These are phyloP conservation scores for Agarophyton chilense DNA, from an alignment of 23 red algal genomes.

Conservation along the genomic window DNA sequence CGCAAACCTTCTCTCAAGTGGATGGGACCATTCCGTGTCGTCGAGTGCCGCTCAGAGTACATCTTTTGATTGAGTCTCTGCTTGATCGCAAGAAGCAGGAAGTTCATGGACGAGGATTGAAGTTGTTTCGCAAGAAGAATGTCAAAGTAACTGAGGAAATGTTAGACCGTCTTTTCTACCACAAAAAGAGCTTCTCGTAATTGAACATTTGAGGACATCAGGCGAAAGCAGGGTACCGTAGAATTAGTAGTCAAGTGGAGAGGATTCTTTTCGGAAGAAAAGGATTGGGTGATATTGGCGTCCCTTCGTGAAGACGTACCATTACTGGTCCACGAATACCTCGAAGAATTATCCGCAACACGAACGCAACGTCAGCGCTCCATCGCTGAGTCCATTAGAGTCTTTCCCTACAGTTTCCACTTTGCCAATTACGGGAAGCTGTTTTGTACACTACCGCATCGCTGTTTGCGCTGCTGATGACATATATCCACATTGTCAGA, in stretches of 20 bases:
- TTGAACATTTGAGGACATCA: slow-evolving; percentile 13
- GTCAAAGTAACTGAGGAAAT: slow-evolving; percentile 20
- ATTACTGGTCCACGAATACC: background rate
- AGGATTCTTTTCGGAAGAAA: too few species aligned
- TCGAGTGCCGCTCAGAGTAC: background rate
- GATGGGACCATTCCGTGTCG: background rate
- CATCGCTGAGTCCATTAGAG: too few species aligned
- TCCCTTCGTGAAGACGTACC: slow-evolving; percentile 10
- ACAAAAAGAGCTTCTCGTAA: slow-evolving; percentile 4
- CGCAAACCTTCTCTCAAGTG: slow-evolving; percentile 18
- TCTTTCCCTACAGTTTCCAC: too few species aligned
- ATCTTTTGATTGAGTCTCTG: slow-evolving; percentile 22
- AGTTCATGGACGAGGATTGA: slow-evolving; percentile 2
- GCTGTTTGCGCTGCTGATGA: too few species aligned
- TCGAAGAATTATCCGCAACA: background rate
- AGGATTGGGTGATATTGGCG: background rate
- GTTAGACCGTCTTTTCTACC: background rate
- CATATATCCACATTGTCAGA: too few species aligned
- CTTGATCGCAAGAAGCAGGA: background rate
- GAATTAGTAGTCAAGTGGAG: slow-evolving; percentile 31
- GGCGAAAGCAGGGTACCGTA: background rate
- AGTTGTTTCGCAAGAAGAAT: slow-evolving; percentile 46
- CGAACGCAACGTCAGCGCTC: background rate
- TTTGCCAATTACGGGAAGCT: too few species aligned
- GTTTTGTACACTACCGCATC: too few species aligned